Conservation (phyloP, 2,329 filamentous ascomycete genomes). For the Chalara sp. region DNA sequence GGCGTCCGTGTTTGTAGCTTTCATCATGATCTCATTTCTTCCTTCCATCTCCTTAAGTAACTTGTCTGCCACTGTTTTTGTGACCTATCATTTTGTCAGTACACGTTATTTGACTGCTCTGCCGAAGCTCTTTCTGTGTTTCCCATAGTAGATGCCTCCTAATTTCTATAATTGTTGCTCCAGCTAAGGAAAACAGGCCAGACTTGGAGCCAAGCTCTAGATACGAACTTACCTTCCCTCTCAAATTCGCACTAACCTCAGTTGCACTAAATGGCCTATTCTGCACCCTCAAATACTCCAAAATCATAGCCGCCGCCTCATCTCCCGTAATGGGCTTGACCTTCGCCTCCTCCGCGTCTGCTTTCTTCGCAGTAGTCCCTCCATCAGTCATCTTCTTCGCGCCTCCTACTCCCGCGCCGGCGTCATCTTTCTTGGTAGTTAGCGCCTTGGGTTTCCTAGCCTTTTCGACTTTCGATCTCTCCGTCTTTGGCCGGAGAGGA, state of each 20-base stretch:
- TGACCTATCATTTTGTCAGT: slow-evolving; percentile 12
- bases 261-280: slow-evolving; percentile 36
- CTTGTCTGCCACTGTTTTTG: slow-evolving; percentile 49
- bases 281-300: slow-evolving; percentile 29
- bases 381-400: slow-evolving; percentile 10
- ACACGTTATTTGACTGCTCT: not conserved
- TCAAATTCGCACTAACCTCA: slow-evolving; percentile 54
- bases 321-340: slow-evolving; percentile 21
- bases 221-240: slow-evolving; percentile 40
- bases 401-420: not conserved
- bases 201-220: not conserved
- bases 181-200: not conserved
- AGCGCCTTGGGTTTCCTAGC: not conserved
- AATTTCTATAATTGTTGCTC: too few species aligned
- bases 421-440: slow-evolving; percentile 1
- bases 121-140: too few species aligned
- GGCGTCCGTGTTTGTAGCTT: slow-evolving; percentile 24
- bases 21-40: slow-evolving; percentile 49
- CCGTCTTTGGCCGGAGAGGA: slow-evolving; percentile 15
- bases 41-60: slow-evolving; percentile 57
- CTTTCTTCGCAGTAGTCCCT: slow-evolving; percentile 22
- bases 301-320: slow-evolving; percentile 28
- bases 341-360: slow-evolving; percentile 24
- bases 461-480: slow-evolving; percentile 17
- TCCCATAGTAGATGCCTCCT: too few species aligned